Base-by-base conservation (phyloP, 441 rosid genomes). In the Capsella rubella region DNA sequence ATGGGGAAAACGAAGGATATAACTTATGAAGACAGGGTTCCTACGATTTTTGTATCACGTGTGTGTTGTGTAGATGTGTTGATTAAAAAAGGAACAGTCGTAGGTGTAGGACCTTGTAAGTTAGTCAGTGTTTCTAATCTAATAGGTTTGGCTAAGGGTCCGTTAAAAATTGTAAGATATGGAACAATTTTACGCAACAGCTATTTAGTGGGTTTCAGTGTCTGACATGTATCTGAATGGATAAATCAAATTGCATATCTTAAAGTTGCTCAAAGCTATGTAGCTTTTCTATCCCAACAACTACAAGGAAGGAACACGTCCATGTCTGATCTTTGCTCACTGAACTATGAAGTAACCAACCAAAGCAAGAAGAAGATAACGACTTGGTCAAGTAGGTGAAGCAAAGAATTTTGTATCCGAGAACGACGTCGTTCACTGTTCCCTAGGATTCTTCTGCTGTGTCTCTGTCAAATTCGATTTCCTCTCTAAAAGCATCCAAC, bases 1-100 rank as follows among this genome's bases (percentile, higher is more conserved):
- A 80, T 93, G 90, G 47, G 84, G 88, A 31, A 94, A 86, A 79
- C 86, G 89, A 79, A 90, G 80, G 83, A 56, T 85, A 39, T 90
- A 84, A 83, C 21, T 45, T 14, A 45, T 45, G n/a, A 45, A 45
- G 9, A n/a, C 50, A 45, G 4, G 15, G 21, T 45, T n/a, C 47
- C 49, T 7, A 45, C 50, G 21, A 7, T 6, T n/a, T 47, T 39
- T 57, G 6, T 37, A 28, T 42, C n/a, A 56, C 37, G 39, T 64
- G 40, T 64, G 25, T 25, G 47, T 42, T 42, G 47, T 13, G 46
- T 13, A 42, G 46, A 42, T 42, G 34, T 43, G 34, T 68, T 29
- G 16, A 14, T 58, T 58, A 25, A n/a, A 47, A 57, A 58, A 59
- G 31, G 25, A 39, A 59, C 29, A 8, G 13, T 8, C 18, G 31